These are phyloP conservation scores for Botrytis byssoidea DNA, from an alignment of 2,329 filamentous ascomycete species.

Conservation along the genomic window DNA sequence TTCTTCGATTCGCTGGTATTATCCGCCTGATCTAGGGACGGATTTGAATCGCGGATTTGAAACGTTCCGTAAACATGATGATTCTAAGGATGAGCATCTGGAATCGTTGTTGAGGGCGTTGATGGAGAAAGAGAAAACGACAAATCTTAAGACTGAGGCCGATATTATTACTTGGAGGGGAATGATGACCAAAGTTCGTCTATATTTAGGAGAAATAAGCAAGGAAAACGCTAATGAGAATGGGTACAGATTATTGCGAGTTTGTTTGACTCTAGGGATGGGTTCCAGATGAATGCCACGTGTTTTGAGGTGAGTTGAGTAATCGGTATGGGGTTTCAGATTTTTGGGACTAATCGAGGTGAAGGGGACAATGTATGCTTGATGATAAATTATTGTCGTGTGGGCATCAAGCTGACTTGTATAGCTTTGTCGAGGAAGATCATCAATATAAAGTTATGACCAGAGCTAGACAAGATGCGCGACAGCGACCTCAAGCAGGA, in stretches of 20 bases:
- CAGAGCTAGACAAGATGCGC: constrained; percentile 55
- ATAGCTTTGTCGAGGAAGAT: constrained; percentile 90
- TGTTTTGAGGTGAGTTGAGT: constrained; percentile 68
- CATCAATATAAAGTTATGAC: constrained; percentile 67
- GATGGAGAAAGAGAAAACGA: constrained; percentile 66
- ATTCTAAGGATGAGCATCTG: constrained; percentile 80
- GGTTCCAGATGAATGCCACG: constrained; percentile 97
- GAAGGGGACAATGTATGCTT: constrained; percentile 54
- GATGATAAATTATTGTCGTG: not conserved
- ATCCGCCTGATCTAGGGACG: constrained; percentile 67
- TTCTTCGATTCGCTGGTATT: constrained; percentile 84
- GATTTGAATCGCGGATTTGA: constrained; percentile 82
- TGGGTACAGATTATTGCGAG: constrained; percentile 71
- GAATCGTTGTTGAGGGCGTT: constrained; percentile 76
- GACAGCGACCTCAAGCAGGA: constrained; percentile 47
- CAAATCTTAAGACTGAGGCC: constrained; percentile 60
- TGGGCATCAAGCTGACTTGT: constrained; percentile 27
- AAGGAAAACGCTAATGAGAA: not conserved
- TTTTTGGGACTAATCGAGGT: constrained; percentile 27
- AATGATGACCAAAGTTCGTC: constrained; percentile 90
- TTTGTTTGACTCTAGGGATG: constrained; percentile 78
- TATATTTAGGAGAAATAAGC: not conserved
- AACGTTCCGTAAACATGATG: constrained; percentile 78
- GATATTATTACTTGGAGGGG: constrained; percentile 91
- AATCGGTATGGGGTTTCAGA: not conserved